A percentile compares a stretch with the other conserved stretches of the same genome.
Conservation (phyloP, 2,329 filamentous ascomycete genomes). For the Ophiostoma montium region DNA sequence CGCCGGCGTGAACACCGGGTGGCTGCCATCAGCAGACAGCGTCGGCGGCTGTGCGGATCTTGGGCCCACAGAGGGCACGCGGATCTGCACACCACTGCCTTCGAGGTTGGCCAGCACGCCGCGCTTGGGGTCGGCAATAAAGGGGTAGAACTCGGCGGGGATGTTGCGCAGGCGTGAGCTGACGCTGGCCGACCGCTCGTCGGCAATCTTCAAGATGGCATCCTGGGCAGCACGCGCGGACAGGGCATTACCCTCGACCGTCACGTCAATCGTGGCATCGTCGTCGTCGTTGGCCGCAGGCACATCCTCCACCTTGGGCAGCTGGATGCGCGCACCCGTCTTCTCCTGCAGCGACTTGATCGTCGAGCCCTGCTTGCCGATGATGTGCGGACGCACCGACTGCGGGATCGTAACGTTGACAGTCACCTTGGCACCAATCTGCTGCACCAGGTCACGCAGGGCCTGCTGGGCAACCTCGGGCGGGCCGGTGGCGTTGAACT, state of each 20-base stretch:
- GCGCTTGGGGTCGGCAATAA: slow-evolving; percentile 73
- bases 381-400: slow-evolving; percentile 76
- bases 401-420: slow-evolving; percentile 69
- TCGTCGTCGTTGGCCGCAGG: slow-evolving; percentile 55
- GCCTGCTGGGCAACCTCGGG: slow-evolving; percentile 75
- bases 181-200: slow-evolving; percentile 69
- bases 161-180: slow-evolving; percentile 72
- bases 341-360: slow-evolving; percentile 84
- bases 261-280: slow-evolving; percentile 70
- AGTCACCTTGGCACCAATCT: slow-evolving; percentile 68
- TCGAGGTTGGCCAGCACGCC: slow-evolving; percentile 53
- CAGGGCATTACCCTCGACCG: slow-evolving; percentile 81
- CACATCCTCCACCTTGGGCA: slow-evolving; percentile 65
- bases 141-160: slow-evolving; percentile 87
- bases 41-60: slow-evolving; percentile 58
- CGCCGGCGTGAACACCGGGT: slow-evolving; percentile 56
- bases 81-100: slow-evolving; percentile 62
- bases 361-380: slow-evolving; percentile 78
- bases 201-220: slow-evolving; percentile 75
- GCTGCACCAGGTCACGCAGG: slow-evolving; percentile 74
- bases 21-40: slow-evolving; percentile 45
- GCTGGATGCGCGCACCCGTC: slow-evolving; percentile 78
- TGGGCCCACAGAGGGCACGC: slow-evolving; percentile 68
- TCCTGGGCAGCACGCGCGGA: slow-evolving; percentile 72
- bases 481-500: slow-evolving; percentile 76